phyloP scores from a whole-genome alignment of 257 asterid genomes.

The Nicotiana paniculata region DNA sequence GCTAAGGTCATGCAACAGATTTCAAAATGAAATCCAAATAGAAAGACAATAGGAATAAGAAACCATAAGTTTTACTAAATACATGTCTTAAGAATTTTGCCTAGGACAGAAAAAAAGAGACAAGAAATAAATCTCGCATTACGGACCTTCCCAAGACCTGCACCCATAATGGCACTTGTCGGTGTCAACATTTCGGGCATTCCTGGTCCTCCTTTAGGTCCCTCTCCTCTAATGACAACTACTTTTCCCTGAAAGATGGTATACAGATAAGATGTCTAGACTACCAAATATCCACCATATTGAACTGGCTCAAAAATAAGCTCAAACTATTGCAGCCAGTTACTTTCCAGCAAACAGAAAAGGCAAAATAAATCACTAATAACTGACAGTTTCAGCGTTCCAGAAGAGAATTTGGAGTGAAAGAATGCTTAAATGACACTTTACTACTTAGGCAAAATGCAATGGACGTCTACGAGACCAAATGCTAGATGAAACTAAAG shows the following conservation, averaged over 20 bases:
- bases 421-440: not conserved
- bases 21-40: not conserved
- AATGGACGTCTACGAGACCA: not conserved
- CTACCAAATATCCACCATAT: not conserved
- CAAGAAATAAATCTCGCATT: not conserved
- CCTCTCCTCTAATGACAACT: slow-evolving; percentile 93
- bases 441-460: not conserved
- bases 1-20: not conserved
- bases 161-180: slow-evolving; percentile 98
- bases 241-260: slow-evolving; percentile 72
- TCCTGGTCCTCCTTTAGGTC: slow-evolving; percentile 99
- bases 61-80: not conserved
- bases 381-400: not conserved
- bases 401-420: not conserved
- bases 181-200: slow-evolving; percentile 99
- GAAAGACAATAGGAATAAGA: not conserved
- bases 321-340: not conserved
- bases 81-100: not conserved
- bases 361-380: not conserved
- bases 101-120: not conserved
- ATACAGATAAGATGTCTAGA: not conserved
- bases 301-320: not conserved
- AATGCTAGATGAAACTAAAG: not conserved
- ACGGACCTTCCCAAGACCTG: slow-evolving; percentile 95
- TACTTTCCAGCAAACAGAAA: not conserved